Evolutionary conservation across 163 green algal genomes (phyloP).

Genomic region (Botryococcus braunii): DNA sequence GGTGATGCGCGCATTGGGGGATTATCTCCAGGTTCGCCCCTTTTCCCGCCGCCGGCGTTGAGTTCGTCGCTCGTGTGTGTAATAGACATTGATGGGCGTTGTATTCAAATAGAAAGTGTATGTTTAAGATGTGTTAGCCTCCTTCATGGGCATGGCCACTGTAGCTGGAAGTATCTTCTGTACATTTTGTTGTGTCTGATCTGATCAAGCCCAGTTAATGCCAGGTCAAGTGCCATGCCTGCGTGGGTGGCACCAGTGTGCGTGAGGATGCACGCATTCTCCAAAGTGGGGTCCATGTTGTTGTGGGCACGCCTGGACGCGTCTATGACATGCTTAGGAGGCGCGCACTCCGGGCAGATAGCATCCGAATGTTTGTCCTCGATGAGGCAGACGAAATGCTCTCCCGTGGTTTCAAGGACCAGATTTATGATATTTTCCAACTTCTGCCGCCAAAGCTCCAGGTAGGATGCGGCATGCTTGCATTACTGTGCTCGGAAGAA

Average conservation of each 20-base stretch:
- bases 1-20: slow-evolving; percentile 92
- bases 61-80: not conserved
- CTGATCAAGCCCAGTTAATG: not conserved
- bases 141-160: not conserved
- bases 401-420: slow-evolving; percentile 98
- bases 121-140: not conserved
- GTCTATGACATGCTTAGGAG: slow-evolving; percentile 99
- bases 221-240: slow-evolving; percentile 98
- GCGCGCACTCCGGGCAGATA: slow-evolving; percentile 86
- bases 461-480: no score
- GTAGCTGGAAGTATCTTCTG: not conserved
- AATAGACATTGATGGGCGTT: no score
- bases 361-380: slow-evolving; percentile 98
- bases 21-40: slow-evolving; percentile 74
- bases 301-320: slow-evolving; percentile 97
- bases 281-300: slow-evolving; percentile 84
- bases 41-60: not conserved
- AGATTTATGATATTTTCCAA: slow-evolving; percentile 99
- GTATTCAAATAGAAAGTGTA: no score
- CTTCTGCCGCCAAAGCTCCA: slow-evolving; percentile 99
- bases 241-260: slow-evolving; percentile 95
- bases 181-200: not conserved
- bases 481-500: no score
- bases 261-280: slow-evolving; percentile 95
- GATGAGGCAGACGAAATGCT: slow-evolving; percentile 99